Conservation (phyloP, 306 rosid species). For the Sicyos edulis region DNA sequence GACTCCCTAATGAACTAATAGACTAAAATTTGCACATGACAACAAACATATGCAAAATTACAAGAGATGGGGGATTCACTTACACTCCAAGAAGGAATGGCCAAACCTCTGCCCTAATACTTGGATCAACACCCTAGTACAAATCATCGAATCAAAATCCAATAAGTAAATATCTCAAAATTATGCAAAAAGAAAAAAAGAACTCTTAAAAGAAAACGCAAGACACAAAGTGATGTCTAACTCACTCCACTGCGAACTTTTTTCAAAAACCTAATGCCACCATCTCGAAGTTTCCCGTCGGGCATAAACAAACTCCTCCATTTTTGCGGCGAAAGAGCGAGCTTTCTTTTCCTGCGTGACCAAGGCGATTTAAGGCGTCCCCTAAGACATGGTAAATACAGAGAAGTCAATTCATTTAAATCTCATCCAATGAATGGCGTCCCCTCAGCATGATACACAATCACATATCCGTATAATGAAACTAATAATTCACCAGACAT, state of each 20-base stretch:
- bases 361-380: conserved; percentile 95
- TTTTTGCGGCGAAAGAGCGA: conserved; percentile 63
- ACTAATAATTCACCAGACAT: too few relatives aligned
- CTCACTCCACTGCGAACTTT: conserved; percentile 99
- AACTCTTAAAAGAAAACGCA: conserved; percentile 8
- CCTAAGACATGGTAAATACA: conserved; percentile 25
- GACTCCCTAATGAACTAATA: background rate
- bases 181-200: background rate
- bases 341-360: conserved; percentile 95
- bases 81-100: conserved; percentile 99
- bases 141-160: conserved; percentile 26
- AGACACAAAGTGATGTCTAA: conserved; percentile 29
- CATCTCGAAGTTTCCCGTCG: conserved; percentile 79
- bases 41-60: conserved; percentile 9
- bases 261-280: conserved; percentile 82
- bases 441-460: conserved; percentile 10
- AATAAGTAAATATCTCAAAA: conserved; percentile 15
- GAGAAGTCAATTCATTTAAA: background rate
- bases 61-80: conserved; percentile 25
- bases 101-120: conserved; percentile 93
- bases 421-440: background rate
- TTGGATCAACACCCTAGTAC: conserved; percentile 85
- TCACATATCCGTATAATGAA: background rate
- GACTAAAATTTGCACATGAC: background rate
- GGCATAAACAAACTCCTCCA: conserved; percentile 72